Conservation (phyloP, 2,329 filamentous ascomycete genomes). For the Apiospora pterosperma region DNA sequence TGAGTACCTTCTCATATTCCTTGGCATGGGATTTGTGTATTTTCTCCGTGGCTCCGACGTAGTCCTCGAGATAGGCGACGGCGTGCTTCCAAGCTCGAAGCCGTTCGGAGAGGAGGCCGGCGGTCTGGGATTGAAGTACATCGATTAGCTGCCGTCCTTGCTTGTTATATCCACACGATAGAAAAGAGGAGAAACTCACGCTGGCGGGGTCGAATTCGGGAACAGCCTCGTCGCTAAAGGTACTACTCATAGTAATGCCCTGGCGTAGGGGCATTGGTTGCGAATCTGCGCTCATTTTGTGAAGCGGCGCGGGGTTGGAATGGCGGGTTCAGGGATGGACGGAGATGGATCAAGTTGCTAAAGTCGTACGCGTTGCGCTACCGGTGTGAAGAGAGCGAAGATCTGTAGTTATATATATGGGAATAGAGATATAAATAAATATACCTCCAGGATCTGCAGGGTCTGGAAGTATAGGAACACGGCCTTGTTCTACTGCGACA, state of each 20-base stretch:
- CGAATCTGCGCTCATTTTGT: constrained; percentile 28
- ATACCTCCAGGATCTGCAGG: neutral
- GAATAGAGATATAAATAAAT: too few species aligned
- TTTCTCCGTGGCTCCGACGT: constrained; percentile 81
- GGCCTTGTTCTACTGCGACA: neutral
- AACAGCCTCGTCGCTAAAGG: constrained; percentile 53
- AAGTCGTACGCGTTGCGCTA: neutral
- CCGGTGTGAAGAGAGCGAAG: neutral
- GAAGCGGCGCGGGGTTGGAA: neutral
- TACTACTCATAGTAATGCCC: constrained; percentile 39
- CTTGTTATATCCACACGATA: neutral
- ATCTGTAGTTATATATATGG: too few species aligned
- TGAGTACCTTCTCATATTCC: constrained; percentile 92
- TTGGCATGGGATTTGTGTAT: constrained; percentile 80
- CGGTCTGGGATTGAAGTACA: constrained; percentile 48
- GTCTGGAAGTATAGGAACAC: neutral
- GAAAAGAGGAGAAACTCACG: constrained; percentile 35
- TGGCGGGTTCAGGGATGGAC: neutral
- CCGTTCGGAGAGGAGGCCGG: constrained; percentile 79
- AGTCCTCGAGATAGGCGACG: constrained; percentile 86
- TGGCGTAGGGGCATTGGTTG: constrained; percentile 42
- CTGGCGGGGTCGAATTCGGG: constrained; percentile 56
- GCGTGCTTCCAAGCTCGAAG: constrained; percentile 96
- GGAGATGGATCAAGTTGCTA: neutral
- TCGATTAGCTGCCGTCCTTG: constrained; percentile 7